These are phyloP conservation scores for Mycogone perniciosa DNA, from an alignment of 2,329 filamentous ascomycete genomes.

Conservation along the genomic window DNA sequence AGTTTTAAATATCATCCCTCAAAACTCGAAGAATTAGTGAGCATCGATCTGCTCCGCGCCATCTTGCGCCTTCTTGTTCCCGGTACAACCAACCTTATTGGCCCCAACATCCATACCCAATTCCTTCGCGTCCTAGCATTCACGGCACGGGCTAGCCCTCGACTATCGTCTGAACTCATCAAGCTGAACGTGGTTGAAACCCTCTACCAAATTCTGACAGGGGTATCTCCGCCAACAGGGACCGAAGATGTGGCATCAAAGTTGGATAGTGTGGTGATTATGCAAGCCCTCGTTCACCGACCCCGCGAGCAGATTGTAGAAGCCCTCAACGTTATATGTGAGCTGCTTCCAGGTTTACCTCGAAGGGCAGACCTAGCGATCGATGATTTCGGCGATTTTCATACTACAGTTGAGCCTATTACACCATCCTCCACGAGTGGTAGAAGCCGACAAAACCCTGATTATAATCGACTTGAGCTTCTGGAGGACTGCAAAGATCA, in stretches of 20 bases:
- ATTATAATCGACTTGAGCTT: constrained; percentile 76
- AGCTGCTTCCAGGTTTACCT: constrained; percentile 74
- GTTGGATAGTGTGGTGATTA: constrained; percentile 93
- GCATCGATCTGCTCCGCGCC: constrained; percentile 76
- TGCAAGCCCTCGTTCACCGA: constrained; percentile 95
- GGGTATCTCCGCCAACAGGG: constrained; percentile 81
- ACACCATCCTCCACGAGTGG: constrained; percentile 30
- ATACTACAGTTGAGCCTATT: constrained; percentile 32
- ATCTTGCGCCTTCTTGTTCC: constrained; percentile 83
- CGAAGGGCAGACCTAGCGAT: constrained; percentile 41
- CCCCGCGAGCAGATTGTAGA: constrained; percentile 95
- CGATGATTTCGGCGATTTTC: constrained; percentile 40
- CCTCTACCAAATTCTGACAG: constrained; percentile 92
- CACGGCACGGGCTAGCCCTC: constrained; percentile 80
- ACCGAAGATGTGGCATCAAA: constrained; percentile 74
- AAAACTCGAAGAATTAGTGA: constrained; percentile 89
- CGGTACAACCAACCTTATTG: constrained; percentile 91
- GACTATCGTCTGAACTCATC: constrained; percentile 80
- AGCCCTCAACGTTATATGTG: constrained; percentile 94
- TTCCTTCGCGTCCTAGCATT: constrained; percentile 90
- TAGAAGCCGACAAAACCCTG: constrained; percentile 43
- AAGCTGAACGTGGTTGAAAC: constrained; percentile 98
- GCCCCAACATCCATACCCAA: constrained; percentile 89
- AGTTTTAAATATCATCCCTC: constrained; percentile 86
- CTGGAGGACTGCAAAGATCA: constrained; percentile 77